Evolutionary conservation across 2,329 filamentous ascomycete genomes (phyloP).

Genomic region (Clonostachys sp.): DNA sequence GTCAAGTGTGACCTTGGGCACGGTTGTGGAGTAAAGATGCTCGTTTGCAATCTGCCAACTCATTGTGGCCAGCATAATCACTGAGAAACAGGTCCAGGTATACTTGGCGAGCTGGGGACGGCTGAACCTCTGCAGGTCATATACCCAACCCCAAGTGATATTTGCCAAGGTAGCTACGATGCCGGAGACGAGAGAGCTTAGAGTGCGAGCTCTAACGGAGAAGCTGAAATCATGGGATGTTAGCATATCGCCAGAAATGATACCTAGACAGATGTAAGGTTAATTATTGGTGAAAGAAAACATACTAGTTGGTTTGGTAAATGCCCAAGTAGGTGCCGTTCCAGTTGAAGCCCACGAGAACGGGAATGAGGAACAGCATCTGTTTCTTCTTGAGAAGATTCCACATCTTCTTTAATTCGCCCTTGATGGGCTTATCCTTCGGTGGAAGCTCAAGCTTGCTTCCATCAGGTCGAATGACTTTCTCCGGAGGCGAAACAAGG

Average conservation of each 20-base stretch:
- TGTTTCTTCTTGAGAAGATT: slow-evolving; percentile 33
- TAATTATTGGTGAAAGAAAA: neutral
- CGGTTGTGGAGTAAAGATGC: slow-evolving; percentile 31
- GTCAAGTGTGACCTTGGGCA: slow-evolving; percentile 28
- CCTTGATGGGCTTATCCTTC: slow-evolving; percentile 27
- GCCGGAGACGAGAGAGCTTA: slow-evolving; percentile 38
- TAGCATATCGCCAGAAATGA: neutral
- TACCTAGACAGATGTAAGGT: neutral
- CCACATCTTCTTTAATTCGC: slow-evolving; percentile 28
- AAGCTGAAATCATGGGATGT: slow-evolving; percentile 19
- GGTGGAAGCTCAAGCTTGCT: slow-evolving; percentile 8
- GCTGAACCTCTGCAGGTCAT: slow-evolving; percentile 33
- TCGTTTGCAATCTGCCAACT: slow-evolving; percentile 44
- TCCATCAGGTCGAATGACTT: slow-evolving; percentile 16
- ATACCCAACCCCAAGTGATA: slow-evolving; percentile 44
- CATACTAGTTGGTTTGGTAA: slow-evolving; percentile 40
- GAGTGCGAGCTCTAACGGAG: slow-evolving; percentile 39
- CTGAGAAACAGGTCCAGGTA: slow-evolving; percentile 33
- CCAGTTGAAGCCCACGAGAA: slow-evolving; percentile 40
- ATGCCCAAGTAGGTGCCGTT: slow-evolving; percentile 45
- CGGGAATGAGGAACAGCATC: slow-evolving; percentile 41
- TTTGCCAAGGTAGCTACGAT: slow-evolving; percentile 38
- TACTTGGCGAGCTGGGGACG: slow-evolving; percentile 34
- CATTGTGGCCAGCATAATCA: slow-evolving; percentile 35
- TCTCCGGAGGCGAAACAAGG: slow-evolving; percentile 16